phyloP scores from a whole-genome alignment of 2,329 filamentous ascomycete genomes.

The Colletotrichum gloeosporioides region DNA sequence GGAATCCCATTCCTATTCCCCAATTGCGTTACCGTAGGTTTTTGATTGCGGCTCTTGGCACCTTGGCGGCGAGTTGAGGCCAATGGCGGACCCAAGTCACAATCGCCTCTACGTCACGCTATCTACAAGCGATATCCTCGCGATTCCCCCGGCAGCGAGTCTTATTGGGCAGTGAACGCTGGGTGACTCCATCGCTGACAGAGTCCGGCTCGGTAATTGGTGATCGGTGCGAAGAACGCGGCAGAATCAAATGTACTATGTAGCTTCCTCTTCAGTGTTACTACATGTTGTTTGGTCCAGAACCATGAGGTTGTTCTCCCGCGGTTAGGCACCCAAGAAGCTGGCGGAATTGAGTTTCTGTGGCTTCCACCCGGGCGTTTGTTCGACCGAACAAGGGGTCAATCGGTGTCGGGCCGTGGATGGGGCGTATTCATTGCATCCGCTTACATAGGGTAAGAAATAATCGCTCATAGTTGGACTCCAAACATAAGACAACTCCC shows the following conservation, averaged over 20 bases:
- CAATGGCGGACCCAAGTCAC: not conserved
- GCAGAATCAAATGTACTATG: not conserved
- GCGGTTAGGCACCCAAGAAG: not conserved
- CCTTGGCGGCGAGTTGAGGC: slow-evolving; percentile 6
- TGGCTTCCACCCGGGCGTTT: not conserved
- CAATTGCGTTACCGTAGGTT: slow-evolving; percentile 15
- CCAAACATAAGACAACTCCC: not conserved
- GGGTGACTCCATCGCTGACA: not conserved
- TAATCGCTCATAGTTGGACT: not conserved
- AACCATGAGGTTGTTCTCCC: not conserved
- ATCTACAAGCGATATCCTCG: slow-evolving; percentile 3
- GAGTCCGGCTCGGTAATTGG: not conserved
- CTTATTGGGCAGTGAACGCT: not conserved
- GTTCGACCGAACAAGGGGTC: not conserved
- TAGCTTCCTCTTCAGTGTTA: not conserved
- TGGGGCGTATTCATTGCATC: not conserved
- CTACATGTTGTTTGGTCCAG: not conserved
- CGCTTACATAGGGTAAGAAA: not conserved
- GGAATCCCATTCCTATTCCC: not conserved
- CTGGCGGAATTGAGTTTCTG: not conserved
- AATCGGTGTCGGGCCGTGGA: not conserved
- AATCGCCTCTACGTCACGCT: not conserved
- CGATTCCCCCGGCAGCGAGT: not conserved
- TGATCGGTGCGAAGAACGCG: not conserved
- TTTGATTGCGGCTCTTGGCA: slow-evolving; percentile 3